These are phyloP conservation scores for Tulasnella calospora DNA, from an alignment of 768 basidiomycete genomes.

Conservation along the genomic window DNA sequence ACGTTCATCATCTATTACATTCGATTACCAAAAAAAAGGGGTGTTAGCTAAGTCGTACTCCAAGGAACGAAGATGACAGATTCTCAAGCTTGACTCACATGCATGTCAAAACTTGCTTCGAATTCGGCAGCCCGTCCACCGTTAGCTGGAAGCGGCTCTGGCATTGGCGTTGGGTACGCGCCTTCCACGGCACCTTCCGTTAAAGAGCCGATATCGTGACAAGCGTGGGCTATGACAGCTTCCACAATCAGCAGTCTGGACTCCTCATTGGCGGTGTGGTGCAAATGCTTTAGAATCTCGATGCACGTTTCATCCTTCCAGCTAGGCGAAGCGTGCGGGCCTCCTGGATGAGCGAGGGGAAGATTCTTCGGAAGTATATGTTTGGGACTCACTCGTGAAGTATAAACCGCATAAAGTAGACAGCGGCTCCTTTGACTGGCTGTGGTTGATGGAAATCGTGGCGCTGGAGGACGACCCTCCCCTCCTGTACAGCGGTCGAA, in stretches of 20 bases:
- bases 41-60: too few relatives aligned
- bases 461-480: not conserved
- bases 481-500: not conserved
- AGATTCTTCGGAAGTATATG: not conserved
- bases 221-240: not conserved
- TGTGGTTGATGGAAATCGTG: constrained; percentile 28
- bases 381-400: constrained; percentile 10
- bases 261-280: not conserved
- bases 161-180: too few relatives aligned
- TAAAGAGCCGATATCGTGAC: not conserved
- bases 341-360: not conserved
- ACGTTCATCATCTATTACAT: not conserved
- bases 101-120: constrained; percentile 3
- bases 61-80: too few relatives aligned
- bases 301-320: constrained; percentile 6
- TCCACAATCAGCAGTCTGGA: not conserved
- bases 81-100: not conserved
- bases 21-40: too few relatives aligned
- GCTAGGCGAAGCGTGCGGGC: not conserved
- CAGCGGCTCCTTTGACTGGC: constrained; percentile 24
- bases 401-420: constrained; percentile 23
- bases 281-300: constrained; percentile 4
- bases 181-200: not conserved
- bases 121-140: too few relatives aligned
- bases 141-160: too few relatives aligned